phyloP scores from a whole-genome alignment of 345 rosid species.

The Rhodomyrtus tomentosa region DNA sequence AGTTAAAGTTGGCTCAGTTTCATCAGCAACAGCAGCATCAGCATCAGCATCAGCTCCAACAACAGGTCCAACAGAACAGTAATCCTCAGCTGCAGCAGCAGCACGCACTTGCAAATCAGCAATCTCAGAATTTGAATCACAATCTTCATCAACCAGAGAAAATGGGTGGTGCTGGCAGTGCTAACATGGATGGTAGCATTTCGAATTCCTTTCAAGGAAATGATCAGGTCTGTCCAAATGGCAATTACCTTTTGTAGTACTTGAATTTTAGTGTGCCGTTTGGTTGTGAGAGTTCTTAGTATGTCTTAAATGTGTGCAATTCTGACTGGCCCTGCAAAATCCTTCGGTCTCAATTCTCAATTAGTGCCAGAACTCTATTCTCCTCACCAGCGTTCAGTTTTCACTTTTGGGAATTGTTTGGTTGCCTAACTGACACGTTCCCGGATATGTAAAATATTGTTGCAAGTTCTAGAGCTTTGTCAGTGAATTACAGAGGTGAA shows the following conservation, averaged over 20 bases:
- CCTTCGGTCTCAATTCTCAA: not conserved
- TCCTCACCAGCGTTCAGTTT: not conserved
- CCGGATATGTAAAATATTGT: not conserved
- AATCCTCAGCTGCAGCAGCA: conserved; percentile 3
- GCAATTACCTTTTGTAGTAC: not conserved
- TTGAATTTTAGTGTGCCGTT: not conserved
- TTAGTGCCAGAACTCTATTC: not conserved
- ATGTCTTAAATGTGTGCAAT: not conserved
- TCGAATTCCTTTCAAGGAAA: conserved; percentile 92
- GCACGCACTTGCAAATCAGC: not conserved
- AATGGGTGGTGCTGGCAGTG: conserved; percentile 64
- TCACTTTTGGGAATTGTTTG: not conserved
- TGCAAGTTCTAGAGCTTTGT: not conserved
- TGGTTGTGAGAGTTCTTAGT: not conserved
- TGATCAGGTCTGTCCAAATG: conserved; percentile 65
- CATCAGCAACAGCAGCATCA: not conserved
- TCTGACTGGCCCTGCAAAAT: not conserved
- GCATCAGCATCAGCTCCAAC: not conserved
- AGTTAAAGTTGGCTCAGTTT: not conserved
- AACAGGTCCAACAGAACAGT: not conserved
- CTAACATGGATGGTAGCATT: conserved; percentile 67
- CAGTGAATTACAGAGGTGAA: not conserved
- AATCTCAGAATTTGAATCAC: conserved; percentile 17
- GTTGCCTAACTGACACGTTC: not conserved
- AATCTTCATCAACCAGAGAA: conserved; percentile 80